phyloP scores from a whole-genome alignment of 208 protist species.

The Giardia duodenalis region DNA sequence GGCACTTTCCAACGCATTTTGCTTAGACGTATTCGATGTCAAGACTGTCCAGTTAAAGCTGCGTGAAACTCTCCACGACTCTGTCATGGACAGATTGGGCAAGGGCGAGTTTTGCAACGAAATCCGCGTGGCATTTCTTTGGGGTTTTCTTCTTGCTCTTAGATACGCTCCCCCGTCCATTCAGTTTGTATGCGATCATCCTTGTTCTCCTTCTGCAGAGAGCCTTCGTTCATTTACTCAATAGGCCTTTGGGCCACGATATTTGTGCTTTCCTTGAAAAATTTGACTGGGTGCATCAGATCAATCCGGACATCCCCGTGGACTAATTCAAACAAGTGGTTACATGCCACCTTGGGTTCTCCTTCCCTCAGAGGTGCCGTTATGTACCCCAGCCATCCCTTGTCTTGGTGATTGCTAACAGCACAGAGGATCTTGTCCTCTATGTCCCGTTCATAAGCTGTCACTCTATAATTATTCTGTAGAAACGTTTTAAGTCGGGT shows the following conservation, averaged over 20 bases:
- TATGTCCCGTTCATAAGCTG: neutral
- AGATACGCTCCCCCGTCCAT: neutral
- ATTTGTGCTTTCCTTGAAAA: neutral
- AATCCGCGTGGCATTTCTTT: neutral
- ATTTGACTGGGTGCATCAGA: neutral
- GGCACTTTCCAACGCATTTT: neutral
- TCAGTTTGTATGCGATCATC: no score
- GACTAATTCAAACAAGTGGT: neutral
- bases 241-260: no score
- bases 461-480: neutral
- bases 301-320: neutral
- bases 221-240: no score
- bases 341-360: neutral
- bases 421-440: neutral
- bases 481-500: neutral
- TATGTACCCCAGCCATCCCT: neutral
- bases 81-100: neutral
- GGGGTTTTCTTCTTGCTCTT: neutral
- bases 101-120: neutral
- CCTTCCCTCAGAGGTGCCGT: neutral
- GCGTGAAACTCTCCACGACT: neutral
- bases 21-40: neutral
- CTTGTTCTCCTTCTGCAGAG: no score
- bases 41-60: neutral
- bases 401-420: neutral